Base-by-base conservation (phyloP, 1,139 yeast genomes). In the Yamadazyma epiphylla region DNA sequence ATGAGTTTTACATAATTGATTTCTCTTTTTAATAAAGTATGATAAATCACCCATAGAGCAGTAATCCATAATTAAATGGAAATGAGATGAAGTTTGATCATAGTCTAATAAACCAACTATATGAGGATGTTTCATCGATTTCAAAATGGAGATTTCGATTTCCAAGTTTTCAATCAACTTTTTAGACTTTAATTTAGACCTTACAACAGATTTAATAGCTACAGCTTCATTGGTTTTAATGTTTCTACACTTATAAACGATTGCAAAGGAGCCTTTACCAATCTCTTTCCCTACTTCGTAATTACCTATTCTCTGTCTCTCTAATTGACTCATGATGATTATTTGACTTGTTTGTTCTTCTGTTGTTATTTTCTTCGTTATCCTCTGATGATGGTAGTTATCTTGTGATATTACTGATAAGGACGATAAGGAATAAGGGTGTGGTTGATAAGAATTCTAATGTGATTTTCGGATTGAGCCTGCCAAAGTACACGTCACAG, bases 21-120 rank as follows among this genome's bases (percentile, higher is more conserved):
- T 74, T 49, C 91, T 73, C 52, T 77, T 80, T 47, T 86, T 75
- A 32, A 91, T 88, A 46, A 91, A 82, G 49, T 80, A 86, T 0
- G 95, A 84, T 38, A 91, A 69, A 58, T 91, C 98, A 7, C 98
- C 98, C 57, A 91, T 67, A 0, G 96, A 80, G 53, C 98, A 91
- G 59, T 87, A 91, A 53, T 91, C 97, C 97, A 91, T 91, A n/a
- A 89, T 78, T 42, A 91, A 65, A 56, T 87, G 94, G 60, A 88
- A 86, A 56, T 89, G 87, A 8, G 83, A 65, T 8, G 77, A 55
- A 1, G 95, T 83, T 49, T 86, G 83, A 39, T 80, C 78, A 52
- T 86, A 87, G 48, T 89, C 97, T 33, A 85, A 58, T 29, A 91
- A 64, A 10, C 83, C 81, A 4, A 91, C 98, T 31, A 91, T 85